Evolutionary conservation across 176 grass and related monocot genomes (phyloP).

Genomic region (Sorghum bicolor): Sorghum_bicolor_NCBIv3 NC_012872.2:58044501-58045000

Average conservation of each 20-base stretch:
- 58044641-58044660: conserved; percentile 1
- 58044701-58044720: conserved; percentile 48
- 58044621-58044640: conserved; percentile 18
- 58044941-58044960: conserved; percentile 61
- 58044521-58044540: conserved; percentile 30
- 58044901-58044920: conserved; percentile 83
- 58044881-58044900: conserved; percentile 87
- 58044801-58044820: background rate
- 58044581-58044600: conserved; percentile 80
- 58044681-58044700: conserved; percentile 31
- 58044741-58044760: conserved; percentile 66
- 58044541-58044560: conserved; percentile 86
- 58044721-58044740: conserved; percentile 68
- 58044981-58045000: background rate
- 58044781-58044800: background rate
- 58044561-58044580: conserved; percentile 93
- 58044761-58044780: conserved; percentile 59
- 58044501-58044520: conserved; percentile 25
- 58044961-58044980: background rate
- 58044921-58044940: conserved; percentile 92
- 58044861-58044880: conserved; percentile 27
- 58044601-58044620: background rate
- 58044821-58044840: background rate
- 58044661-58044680: background rate
- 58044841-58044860: background rate